phyloP scores from a whole-genome alignment of 192 early-diverging fungal species.

The Geosiphon pyriformis region DNA sequence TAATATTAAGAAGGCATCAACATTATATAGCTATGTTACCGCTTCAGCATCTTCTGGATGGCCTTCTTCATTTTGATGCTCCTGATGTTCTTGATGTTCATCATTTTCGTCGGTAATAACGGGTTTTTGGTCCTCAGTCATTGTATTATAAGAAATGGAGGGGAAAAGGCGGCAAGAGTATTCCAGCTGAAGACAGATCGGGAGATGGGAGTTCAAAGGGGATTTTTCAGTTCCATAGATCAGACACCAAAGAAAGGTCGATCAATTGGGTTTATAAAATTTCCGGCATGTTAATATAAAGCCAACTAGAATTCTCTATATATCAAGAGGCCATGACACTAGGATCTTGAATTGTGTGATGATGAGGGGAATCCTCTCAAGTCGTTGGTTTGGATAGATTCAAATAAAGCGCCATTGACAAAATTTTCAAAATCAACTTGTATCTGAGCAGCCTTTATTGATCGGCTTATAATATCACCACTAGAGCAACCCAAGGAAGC shows the following conservation, averaged over 20 bases:
- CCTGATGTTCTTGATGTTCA: background rate
- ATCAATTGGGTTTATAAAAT: background rate
- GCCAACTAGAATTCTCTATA: background rate
- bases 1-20: background rate
- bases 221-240: background rate
- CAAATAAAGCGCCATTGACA: no score
- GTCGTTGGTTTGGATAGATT: no score
- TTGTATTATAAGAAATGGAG: background rate
- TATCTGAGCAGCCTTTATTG: no score
- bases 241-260: background rate
- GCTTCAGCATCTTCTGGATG: conserved; percentile 24
- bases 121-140: conserved; percentile 16
- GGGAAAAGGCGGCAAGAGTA: no score
- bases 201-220: no score
- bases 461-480: background rate
- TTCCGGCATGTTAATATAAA: background rate
- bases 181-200: no score
- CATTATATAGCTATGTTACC: conserved; percentile 9
- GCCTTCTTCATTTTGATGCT: conserved; percentile 11
- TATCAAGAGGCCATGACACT: no score
- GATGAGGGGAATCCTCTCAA: no score
- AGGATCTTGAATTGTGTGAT: no score
- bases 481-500: background rate
- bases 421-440: no score
- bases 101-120: background rate